Conservation (phyloP, 225 moss, liverwort and hornwort genomes). For the Sphagnum tenellum region DNA sequence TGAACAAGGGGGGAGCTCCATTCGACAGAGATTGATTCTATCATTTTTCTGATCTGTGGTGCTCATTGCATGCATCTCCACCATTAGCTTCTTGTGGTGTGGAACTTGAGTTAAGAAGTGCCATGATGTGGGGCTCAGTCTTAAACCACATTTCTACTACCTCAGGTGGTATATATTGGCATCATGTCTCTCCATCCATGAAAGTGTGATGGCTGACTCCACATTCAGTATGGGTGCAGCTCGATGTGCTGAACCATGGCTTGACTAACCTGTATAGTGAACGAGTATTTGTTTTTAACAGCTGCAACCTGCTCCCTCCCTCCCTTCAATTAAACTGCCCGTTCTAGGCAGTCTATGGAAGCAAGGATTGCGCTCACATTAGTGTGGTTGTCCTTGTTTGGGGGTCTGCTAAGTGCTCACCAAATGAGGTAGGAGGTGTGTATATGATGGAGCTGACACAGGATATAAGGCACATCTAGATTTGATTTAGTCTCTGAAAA, state of each 20-base stretch:
- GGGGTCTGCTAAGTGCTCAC: too few species aligned
- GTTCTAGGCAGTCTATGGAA: too few species aligned
- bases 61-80: not conserved
- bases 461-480: too few species aligned
- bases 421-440: too few species aligned
- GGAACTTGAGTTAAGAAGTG: not conserved
- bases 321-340: too few species aligned
- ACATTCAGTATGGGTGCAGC: conserved; percentile 4
- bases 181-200: not conserved
- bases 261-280: conserved; percentile 12
- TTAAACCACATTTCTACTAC: conserved; percentile 5
- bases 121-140: not conserved
- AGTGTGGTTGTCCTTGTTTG: too few species aligned
- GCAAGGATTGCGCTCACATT: too few species aligned
- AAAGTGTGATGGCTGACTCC: conserved; percentile 4
- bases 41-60: conserved; percentile 4
- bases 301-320: too few species aligned
- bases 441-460: too few species aligned
- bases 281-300: not conserved
- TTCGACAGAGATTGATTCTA: not conserved
- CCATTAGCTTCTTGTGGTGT: not conserved
- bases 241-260: conserved; percentile 1
- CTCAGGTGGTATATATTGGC: not conserved
- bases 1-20: not conserved
- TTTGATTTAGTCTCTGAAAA: too few species aligned